Evolutionary conservation across 176 grass and related monocot genomes (phyloP).

Genomic region (Secale cereale): DNA sequence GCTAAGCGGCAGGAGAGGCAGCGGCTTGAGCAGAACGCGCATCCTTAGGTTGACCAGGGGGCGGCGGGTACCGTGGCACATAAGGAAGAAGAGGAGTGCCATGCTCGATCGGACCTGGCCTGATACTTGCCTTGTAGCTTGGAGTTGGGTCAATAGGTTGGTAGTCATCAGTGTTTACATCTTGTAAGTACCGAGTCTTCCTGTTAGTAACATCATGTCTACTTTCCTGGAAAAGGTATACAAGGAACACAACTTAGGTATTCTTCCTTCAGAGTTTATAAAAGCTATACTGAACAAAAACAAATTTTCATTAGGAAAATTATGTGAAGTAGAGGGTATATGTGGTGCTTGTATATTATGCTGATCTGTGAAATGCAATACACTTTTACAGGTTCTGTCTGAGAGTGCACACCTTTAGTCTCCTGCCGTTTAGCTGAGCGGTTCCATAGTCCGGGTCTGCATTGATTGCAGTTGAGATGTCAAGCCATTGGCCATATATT

Average conservation of each 20-base stretch:
- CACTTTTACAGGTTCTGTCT: neutral
- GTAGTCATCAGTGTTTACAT: constrained; percentile 44
- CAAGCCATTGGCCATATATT: constrained; percentile 17
- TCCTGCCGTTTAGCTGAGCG: constrained; percentile 32
- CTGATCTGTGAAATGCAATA: neutral
- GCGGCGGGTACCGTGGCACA: constrained; percentile 43
- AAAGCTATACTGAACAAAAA: neutral
- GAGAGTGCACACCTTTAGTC: constrained; percentile 34
- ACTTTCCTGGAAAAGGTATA: constrained; percentile 47
- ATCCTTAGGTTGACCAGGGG: constrained; percentile 18
- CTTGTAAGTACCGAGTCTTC: constrained; percentile 25
- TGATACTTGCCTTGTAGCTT: constrained; percentile 51
- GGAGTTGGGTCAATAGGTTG: constrained; percentile 60
- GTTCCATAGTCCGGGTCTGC: neutral
- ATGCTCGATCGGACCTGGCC: constrained; percentile 62
- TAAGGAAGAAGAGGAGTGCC: constrained; percentile 70
- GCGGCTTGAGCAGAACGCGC: neutral
- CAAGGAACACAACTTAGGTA: neutral
- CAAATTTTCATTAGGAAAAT: neutral
- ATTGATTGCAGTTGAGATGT: constrained; percentile 10
- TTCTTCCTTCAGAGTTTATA: neutral
- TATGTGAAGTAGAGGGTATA: neutral
- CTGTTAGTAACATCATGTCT: neutral
- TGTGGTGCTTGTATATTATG: neutral
- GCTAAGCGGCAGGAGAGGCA: constrained; percentile 10